Percentiles rank a stretch among this genome's conserved stretches.
phyloP scores from a whole-genome alignment of 2,329 filamentous ascomycete genomes.

The Sphaceloma murrayae region DNA sequence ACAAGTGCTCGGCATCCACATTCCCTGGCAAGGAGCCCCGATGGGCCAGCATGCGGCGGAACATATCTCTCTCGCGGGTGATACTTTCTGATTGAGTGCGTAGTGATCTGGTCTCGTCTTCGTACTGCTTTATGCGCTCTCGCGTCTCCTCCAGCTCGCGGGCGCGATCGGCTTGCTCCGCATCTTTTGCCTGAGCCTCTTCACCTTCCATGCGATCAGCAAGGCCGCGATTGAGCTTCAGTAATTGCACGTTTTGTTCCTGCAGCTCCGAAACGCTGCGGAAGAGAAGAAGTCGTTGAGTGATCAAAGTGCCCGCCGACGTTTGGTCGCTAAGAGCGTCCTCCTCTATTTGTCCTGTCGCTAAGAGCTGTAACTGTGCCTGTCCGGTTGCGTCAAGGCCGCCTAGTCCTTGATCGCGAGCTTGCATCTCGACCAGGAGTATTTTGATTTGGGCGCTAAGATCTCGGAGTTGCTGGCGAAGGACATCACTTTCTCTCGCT shows the following conservation, averaged over 20 bases:
- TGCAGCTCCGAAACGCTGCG: constrained; percentile 76
- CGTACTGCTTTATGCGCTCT: constrained; percentile 64
- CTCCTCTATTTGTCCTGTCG: constrained; percentile 64
- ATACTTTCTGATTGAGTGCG: constrained; percentile 82
- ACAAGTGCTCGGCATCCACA: constrained; percentile 52
- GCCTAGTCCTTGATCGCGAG: constrained; percentile 67
- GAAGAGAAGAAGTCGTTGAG: constrained; percentile 80
- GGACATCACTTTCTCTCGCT: constrained; percentile 60
- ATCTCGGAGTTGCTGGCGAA: constrained; percentile 80
- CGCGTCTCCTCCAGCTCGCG: constrained; percentile 65
- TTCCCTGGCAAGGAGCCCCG: constrained; percentile 50
- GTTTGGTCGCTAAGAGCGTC: constrained; percentile 64
- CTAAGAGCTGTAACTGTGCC: constrained; percentile 65
- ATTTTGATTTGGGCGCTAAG: constrained; percentile 84
- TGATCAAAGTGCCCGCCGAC: constrained; percentile 81
- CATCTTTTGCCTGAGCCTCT: constrained; percentile 56
- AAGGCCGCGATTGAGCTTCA: constrained; percentile 73
- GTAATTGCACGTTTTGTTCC: constrained; percentile 74
- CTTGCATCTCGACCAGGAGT: constrained; percentile 76
- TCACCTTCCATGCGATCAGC: constrained; percentile 86
- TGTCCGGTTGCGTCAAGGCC: constrained; percentile 63
- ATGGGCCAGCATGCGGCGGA: constrained; percentile 84
- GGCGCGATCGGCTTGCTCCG: constrained; percentile 47
- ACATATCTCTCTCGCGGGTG: constrained; percentile 93
- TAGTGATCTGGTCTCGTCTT: constrained; percentile 76